Evolutionary conservation across 176 grass and related monocot genomes (phyloP).

Genomic region (Oryza officinalis): DNA sequence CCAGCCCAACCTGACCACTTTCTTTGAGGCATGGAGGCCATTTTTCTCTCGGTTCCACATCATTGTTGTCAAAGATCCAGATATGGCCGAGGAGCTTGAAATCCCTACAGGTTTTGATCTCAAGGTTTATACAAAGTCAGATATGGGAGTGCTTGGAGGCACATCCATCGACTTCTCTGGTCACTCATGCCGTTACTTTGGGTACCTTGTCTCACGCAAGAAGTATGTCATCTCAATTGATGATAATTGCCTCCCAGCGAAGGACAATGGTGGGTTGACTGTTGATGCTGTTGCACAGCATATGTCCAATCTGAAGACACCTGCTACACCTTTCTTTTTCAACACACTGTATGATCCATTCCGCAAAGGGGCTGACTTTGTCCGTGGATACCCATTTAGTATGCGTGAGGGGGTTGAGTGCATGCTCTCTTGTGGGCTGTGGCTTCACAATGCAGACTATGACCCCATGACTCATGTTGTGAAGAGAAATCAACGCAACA

Average conservation of each 20-base stretch:
- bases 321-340: slow-evolving; percentile 90
- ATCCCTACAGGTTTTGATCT: slow-evolving; percentile 72
- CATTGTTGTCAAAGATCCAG: slow-evolving; percentile 86
- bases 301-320: slow-evolving; percentile 72
- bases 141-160: slow-evolving; percentile 63
- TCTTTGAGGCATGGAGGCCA: slow-evolving; percentile 83
- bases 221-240: slow-evolving; percentile 90
- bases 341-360: slow-evolving; percentile 92
- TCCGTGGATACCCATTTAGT: slow-evolving; percentile 97
- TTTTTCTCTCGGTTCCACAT: slow-evolving; percentile 93
- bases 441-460: slow-evolving; percentile 83
- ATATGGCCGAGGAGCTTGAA: slow-evolving; percentile 63
- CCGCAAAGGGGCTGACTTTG: slow-evolving; percentile 81
- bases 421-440: slow-evolving; percentile 81
- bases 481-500: slow-evolving; percentile 70
- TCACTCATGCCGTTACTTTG: slow-evolving; percentile 80
- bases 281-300: slow-evolving; percentile 81
- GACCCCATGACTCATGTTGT: slow-evolving; percentile 94
- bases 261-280: slow-evolving; percentile 55
- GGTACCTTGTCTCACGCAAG: slow-evolving; percentile 80
- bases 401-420: slow-evolving; percentile 77
- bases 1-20: slow-evolving; percentile 67
- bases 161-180: slow-evolving; percentile 74
- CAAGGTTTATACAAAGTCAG: slow-evolving; percentile 76
- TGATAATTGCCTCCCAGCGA: slow-evolving; percentile 79